A percentile compares a stretch with the other conserved stretches of the same genome.
Conservation (phyloP, 176 grass and related monocot genomes). For the Phoenix roebelenii region DNA sequence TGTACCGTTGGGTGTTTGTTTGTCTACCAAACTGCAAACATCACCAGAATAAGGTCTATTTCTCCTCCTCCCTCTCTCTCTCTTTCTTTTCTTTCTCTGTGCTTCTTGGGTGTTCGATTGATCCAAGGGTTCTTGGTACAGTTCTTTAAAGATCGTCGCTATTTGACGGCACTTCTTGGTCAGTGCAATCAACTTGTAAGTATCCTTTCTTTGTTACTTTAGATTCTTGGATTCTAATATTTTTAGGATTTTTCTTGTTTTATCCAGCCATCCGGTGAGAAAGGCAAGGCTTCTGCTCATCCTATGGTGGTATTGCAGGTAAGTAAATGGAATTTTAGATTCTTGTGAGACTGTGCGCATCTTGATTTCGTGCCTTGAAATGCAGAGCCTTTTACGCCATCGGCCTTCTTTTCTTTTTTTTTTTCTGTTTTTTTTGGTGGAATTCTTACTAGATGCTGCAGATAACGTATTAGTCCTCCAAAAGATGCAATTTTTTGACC, state of each 20-base stretch:
- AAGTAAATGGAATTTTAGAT: neutral
- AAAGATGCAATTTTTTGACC: too few relatives aligned
- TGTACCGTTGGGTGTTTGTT: too few relatives aligned
- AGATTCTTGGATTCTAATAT: too few relatives aligned
- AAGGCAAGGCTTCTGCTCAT: neutral
- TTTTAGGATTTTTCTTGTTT: neutral
- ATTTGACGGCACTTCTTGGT: conserved; percentile 8
- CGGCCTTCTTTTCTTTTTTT: neutral
- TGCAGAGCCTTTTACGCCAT: too few relatives aligned
- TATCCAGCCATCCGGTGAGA: neutral
- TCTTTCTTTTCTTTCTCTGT: too few relatives aligned
- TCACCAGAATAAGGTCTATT: too few relatives aligned
- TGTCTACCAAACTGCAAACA: too few relatives aligned
- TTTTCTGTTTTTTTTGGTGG: too few relatives aligned
- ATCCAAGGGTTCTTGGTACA: neutral
- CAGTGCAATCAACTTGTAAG: neutral
- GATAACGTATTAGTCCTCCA: too few relatives aligned
- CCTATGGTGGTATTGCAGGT: conserved; percentile 18
- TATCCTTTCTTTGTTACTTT: neutral
- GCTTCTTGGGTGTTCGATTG: too few relatives aligned
- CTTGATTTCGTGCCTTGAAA: neutral
- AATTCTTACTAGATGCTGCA: too few relatives aligned
- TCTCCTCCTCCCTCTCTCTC: too few relatives aligned
- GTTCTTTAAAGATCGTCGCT: conserved; percentile 25
- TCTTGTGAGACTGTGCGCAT: neutral